Conservation (phyloP, 768 basidiomycete genomes). For the Lentinula raphanica region DNA sequence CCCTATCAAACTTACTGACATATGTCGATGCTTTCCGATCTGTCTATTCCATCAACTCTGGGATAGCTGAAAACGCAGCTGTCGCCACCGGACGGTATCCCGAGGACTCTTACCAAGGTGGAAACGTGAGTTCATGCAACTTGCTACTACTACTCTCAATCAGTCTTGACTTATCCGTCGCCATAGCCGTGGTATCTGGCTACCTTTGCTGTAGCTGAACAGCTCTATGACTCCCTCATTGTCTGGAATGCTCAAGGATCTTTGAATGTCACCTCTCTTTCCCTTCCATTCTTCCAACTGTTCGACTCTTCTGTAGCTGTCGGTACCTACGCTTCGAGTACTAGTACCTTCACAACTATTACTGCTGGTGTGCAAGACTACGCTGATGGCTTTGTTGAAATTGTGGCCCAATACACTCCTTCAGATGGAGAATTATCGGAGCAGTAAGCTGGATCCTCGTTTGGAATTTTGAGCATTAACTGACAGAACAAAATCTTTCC, state of each 20-base stretch:
- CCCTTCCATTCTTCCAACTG: conserved; percentile 67
- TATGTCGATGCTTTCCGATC: conserved; percentile 64
- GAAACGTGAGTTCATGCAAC: conserved; percentile 34
- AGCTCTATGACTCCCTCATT: conserved; percentile 65
- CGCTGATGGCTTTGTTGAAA: conserved; percentile 61
- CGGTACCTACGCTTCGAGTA: conserved; percentile 31
- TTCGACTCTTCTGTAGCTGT: conserved; percentile 32
- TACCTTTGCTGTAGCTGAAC: conserved; percentile 67
- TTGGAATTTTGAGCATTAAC: no score
- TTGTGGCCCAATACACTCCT: conserved; percentile 60
- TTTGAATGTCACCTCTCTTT: conserved; percentile 50
- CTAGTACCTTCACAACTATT: conserved; percentile 48
- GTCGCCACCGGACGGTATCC: conserved; percentile 56
- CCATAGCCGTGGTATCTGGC: conserved; percentile 78
- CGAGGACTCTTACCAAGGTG: conserved; percentile 50
- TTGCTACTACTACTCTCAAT: not conserved
- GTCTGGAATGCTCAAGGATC: conserved; percentile 54
- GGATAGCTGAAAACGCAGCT: conserved; percentile 41
- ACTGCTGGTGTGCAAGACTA: conserved; percentile 43
- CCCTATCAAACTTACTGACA: conserved; percentile 59
- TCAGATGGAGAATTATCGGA: conserved; percentile 33
- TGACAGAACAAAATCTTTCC: conserved; percentile 29
- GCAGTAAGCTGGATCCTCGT: not conserved
- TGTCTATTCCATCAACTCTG: conserved; percentile 61
- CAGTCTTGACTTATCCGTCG: not conserved